Base-by-base conservation (phyloP, 192 early-diverging fungal genomes). In the Obelidium mucronatum region DNA sequence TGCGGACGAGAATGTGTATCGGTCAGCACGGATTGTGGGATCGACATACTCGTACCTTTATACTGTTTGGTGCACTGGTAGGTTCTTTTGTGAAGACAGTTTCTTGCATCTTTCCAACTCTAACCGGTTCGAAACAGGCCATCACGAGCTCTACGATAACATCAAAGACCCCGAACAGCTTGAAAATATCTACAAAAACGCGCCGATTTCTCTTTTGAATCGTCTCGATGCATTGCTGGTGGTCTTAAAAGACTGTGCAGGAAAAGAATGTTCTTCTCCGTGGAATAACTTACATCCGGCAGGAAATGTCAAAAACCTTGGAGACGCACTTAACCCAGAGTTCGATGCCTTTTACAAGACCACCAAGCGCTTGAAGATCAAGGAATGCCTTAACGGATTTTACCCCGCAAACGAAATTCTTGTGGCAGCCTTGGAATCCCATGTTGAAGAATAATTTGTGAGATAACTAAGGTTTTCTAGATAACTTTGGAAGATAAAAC, bases 121-220 rank as follows among this genome's bases (percentile, higher is more conserved):
- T n/a, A n/a, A n/a, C n/a, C n/a, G n/a, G 51, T 52, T 15, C 13
- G n/a, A 52, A 52, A 60, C 26, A 60, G 67, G 35, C 24, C 70
- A 59, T 0, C 54, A 51, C 36, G 70, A 72, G 51, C 30, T 59
- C 3, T 91, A 88, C 58, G 81, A 89, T 63, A 61, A 88, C 24
- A 81, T 75, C 35, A 73, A 79, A 40, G 89, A 90, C 54, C 89
- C 89, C 17, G 87, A 89, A 74, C 85, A 89, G 74, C 52, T 84
- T 30, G 70, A 77, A 22, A 90, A 90, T 63, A 75, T 85, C 1
- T 89, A 89, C 71, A 31, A 82, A 2, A 22, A 54, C 31, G 70
- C 80, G 17, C 55, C 77, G 8, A 28, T 35, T 4, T 55, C 79
- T 26, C 55, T 90, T 0, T 34, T 87, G 28, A 83, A 86, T 67